Evolutionary conservation across 2,329 filamentous ascomycete species (phyloP).

Genomic region (Calonectria honghensis): DNA sequence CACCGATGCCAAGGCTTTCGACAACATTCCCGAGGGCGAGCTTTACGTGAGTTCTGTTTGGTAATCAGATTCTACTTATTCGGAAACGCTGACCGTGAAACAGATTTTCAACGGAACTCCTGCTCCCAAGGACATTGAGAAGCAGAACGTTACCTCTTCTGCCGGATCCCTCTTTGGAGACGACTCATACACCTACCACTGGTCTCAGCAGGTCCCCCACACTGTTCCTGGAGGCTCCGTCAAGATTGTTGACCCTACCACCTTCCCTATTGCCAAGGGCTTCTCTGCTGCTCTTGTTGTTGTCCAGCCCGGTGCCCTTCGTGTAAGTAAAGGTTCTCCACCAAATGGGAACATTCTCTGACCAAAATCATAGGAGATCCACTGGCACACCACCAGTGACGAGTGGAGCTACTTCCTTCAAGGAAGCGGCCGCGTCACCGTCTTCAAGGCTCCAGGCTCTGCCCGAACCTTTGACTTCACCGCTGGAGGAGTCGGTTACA

Average conservation of each 20-base stretch:
- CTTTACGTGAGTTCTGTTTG: slow-evolving; percentile 20
- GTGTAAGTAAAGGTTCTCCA: neutral
- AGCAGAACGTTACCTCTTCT: slow-evolving; percentile 28
- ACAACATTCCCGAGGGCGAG: slow-evolving; percentile 17
- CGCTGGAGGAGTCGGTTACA: slow-evolving; percentile 30
- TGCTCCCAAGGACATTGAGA: slow-evolving; percentile 30
- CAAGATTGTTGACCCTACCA: slow-evolving; percentile 31
- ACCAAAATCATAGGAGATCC: neutral
- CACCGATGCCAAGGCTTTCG: slow-evolving; percentile 23
- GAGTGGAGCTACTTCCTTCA: slow-evolving; percentile 35
- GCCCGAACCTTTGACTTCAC: slow-evolving; percentile 32
- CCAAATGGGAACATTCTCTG: neutral
- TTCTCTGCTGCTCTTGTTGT: slow-evolving; percentile 30
- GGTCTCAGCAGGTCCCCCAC: slow-evolving; percentile 27
- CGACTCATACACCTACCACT: slow-evolving; percentile 33
- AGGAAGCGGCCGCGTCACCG: slow-evolving; percentile 26
- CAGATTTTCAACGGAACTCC: slow-evolving; percentile 34
- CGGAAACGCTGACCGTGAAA: neutral
- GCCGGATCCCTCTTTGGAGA: slow-evolving; percentile 7
- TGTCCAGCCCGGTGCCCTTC: slow-evolving; percentile 29
- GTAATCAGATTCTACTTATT: neutral
- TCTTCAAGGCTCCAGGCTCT: slow-evolving; percentile 31
- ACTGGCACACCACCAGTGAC: slow-evolving; percentile 33
- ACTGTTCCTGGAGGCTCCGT: slow-evolving; percentile 32
- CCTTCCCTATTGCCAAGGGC: slow-evolving; percentile 26